Conservation (phyloP, 805 yeast species). For the Candida palmyrensis region DNA sequence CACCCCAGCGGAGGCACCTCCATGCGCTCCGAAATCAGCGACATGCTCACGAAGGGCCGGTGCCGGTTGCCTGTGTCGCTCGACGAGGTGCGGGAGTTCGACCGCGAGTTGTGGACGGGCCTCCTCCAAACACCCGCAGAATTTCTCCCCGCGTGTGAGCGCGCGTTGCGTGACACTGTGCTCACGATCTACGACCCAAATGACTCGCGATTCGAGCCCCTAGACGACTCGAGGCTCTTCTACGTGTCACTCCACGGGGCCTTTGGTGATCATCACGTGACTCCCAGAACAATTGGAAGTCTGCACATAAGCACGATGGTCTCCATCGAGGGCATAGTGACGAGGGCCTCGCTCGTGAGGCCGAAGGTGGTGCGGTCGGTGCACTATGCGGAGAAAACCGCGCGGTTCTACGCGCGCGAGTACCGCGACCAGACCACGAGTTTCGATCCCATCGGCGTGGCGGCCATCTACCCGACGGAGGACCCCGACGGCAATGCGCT, state of each 20-base stretch:
- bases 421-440: conserved; percentile 91
- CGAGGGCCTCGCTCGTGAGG: conserved; percentile 86
- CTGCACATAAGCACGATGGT: conserved; percentile 73
- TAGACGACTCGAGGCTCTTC: conserved; percentile 58
- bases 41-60: conserved; percentile 63
- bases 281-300: conserved; percentile 84
- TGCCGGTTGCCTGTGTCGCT: conserved; percentile 69
- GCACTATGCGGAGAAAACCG: conserved; percentile 83
- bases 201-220: conserved; percentile 46
- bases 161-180: conserved; percentile 79
- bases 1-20: conserved; percentile 38
- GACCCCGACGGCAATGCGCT: conserved; percentile 88
- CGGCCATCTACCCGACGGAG: conserved; percentile 87
- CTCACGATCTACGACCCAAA: conserved; percentile 64
- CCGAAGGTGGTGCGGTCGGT: conserved; percentile 91
- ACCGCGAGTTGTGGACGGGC: conserved; percentile 73
- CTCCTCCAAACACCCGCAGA: conserved; percentile 74
- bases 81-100: conserved; percentile 86
- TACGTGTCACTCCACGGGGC: conserved; percentile 84
- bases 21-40: conserved; percentile 60
- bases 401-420: conserved; percentile 83
- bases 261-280: conserved; percentile 80
- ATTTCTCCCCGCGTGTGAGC: conserved; percentile 81
- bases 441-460: conserved; percentile 74
- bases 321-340: conserved; percentile 91